These are phyloP conservation scores for Neonothopanus nambi DNA, from an alignment of 1,284 basidiomycete genomes.

Conservation along the genomic window DNA sequence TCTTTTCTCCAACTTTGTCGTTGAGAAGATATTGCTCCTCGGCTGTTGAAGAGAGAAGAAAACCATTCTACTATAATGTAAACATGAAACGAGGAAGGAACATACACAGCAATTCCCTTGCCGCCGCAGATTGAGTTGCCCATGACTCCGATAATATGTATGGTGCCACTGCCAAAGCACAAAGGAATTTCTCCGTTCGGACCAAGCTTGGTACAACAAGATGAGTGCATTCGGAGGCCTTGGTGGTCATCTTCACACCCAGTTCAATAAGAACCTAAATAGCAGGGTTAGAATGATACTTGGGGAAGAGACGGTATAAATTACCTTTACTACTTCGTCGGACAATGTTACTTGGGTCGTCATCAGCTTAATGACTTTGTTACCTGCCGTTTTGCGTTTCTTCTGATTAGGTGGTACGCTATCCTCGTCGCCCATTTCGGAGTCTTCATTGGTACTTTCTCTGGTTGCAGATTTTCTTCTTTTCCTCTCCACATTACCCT, in stretches of 20 bases:
- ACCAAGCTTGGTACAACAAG: constrained; percentile 66
- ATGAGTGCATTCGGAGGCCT: constrained; percentile 73
- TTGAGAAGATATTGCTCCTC: constrained; percentile 58
- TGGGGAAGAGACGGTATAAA: constrained; percentile 16
- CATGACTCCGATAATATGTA: constrained; percentile 66
- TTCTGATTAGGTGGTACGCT: constrained; percentile 1
- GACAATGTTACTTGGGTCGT: constrained; percentile 58
- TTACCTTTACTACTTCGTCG: constrained; percentile 57
- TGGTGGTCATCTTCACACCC: constrained; percentile 61
- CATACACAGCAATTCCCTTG: constrained; percentile 60
- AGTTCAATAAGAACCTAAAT: constrained; percentile 58
- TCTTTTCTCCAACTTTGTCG: constrained; percentile 63
- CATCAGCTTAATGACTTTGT: constrained; percentile 44
- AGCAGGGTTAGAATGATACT: constrained; percentile 6
- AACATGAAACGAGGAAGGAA: constrained; percentile 1
- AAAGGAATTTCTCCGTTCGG: constrained; percentile 83
- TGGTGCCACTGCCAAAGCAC: constrained; percentile 63
- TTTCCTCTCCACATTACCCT: constrained; percentile 3
- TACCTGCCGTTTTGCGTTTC: constrained; percentile 15
- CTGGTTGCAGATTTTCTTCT: constrained; percentile 1
- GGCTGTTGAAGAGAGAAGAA: constrained; percentile 51
- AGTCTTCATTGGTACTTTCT: constrained; percentile 1
- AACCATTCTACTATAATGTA: constrained; percentile 6
- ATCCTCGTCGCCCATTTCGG: constrained; percentile 2
- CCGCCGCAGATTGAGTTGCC: constrained; percentile 59